phyloP scores from a whole-genome alignment of 768 basidiomycete genomes.

The Agrocybe praecox region DNA sequence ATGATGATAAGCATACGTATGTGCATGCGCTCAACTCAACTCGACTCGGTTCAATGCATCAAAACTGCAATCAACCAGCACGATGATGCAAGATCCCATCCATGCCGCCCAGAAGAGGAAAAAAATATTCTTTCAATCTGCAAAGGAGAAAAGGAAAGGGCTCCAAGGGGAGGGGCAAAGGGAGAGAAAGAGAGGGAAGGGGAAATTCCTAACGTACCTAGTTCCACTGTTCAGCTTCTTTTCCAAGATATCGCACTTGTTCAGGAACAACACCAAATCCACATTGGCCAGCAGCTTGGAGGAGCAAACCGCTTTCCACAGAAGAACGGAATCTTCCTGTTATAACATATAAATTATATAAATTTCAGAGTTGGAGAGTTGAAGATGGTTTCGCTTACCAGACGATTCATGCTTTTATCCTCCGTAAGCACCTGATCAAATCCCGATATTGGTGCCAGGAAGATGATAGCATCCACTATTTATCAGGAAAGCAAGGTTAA shows the following conservation, averaged over 20 bases:
- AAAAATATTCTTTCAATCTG: too few relatives aligned
- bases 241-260: conserved; percentile 86
- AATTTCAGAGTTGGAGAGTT: too few relatives aligned
- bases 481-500: too few relatives aligned
- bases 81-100: too few relatives aligned
- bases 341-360: conserved; percentile 1
- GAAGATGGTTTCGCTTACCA: too few relatives aligned
- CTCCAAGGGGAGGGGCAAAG: background rate
- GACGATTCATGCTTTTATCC: conserved; percentile 61
- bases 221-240: conserved; percentile 67
- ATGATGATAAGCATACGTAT: too few relatives aligned
- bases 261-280: conserved; percentile 82
- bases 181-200: background rate
- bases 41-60: too few relatives aligned
- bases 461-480: conserved; percentile 72
- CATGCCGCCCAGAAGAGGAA: too few relatives aligned
- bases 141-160: too few relatives aligned
- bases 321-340: conserved; percentile 84
- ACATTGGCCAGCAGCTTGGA: conserved; percentile 82
- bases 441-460: conserved; percentile 74
- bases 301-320: conserved; percentile 86
- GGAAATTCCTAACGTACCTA: conserved; percentile 28
- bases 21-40: too few relatives aligned
- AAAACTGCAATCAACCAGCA: too few relatives aligned
- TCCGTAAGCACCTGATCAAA: conserved; percentile 74